Conservation (phyloP, 306 rosid species). For the Aeschynomene evenia region DNA sequence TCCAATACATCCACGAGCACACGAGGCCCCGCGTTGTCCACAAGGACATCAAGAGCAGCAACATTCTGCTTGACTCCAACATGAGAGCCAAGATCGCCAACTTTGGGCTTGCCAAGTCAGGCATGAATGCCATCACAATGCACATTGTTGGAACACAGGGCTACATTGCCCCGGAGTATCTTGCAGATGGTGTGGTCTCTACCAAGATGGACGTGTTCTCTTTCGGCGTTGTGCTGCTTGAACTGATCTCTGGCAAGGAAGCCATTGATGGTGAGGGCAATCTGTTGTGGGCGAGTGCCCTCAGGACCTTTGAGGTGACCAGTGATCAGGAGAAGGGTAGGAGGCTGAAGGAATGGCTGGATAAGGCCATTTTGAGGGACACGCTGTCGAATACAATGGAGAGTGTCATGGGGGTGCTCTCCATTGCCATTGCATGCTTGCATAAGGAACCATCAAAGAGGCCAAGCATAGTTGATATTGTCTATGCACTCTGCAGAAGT, state of each 20-base stretch:
- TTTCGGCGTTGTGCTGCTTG: conserved; percentile 84
- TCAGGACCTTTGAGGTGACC: conserved; percentile 47
- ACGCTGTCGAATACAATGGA: conserved; percentile 65
- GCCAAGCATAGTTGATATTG: conserved; percentile 82
- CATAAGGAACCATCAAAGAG: conserved; percentile 69
- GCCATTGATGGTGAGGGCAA: conserved; percentile 62
- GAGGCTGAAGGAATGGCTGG: conserved; percentile 63
- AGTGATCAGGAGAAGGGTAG: conserved; percentile 50
- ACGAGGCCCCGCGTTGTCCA: conserved; percentile 91
- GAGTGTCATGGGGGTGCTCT: conserved; percentile 52
- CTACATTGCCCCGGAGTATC: conserved; percentile 87
- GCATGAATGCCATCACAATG: conserved; percentile 92
- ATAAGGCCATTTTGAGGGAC: conserved; percentile 44
- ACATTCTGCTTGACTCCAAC: conserved; percentile 76
- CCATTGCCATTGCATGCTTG: conserved; percentile 74
- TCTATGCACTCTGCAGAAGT: conserved; percentile 68
- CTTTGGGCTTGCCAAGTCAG: conserved; percentile 84
- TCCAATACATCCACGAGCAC: conserved; percentile 93
- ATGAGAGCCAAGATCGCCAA: conserved; percentile 95
- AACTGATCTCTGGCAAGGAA: conserved; percentile 68
- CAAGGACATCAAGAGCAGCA: conserved; percentile 92
- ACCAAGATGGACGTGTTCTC: conserved; percentile 89
- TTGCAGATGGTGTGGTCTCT: conserved; percentile 78
- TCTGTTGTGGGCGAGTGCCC: conserved; percentile 50
- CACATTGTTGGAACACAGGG: conserved; percentile 98